Evolutionary conservation across 1,139 yeast genomes (phyloP).

Genomic region (Zhuliangozyma blackwelliae): DNA sequence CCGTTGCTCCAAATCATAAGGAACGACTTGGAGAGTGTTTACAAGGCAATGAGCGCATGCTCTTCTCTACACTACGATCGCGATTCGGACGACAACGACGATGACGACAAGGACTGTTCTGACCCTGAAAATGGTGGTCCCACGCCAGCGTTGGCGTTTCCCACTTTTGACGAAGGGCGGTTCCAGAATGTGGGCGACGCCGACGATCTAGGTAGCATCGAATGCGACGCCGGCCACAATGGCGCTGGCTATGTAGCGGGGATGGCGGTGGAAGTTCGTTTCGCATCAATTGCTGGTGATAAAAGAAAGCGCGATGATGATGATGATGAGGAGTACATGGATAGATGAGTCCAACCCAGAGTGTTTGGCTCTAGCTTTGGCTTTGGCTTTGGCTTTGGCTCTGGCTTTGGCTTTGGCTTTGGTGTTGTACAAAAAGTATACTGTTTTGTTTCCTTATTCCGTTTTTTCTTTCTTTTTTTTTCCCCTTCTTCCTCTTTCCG

Average conservation of each 20-base stretch:
- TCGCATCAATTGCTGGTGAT: constrained; percentile 33
- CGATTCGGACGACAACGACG: constrained; percentile 18
- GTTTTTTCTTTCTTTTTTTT: too few species aligned
- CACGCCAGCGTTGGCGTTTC: too few species aligned
- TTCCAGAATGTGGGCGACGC: constrained; percentile 31
- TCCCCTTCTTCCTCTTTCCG: too few species aligned
- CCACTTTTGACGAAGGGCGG: constrained; percentile 1
- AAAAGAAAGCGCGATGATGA: constrained; percentile 22
- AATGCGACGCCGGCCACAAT: constrained; percentile 11
- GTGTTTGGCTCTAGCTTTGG: too few species aligned
- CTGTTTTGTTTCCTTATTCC: too few species aligned
- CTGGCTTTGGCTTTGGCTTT: too few species aligned
- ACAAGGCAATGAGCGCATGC: constrained; percentile 35
- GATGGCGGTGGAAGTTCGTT: constrained; percentile 44
- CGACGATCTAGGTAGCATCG: constrained; percentile 39
- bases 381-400: too few species aligned
- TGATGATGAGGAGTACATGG: neutral
- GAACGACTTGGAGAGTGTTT: constrained; percentile 18
- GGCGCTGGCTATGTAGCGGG: constrained; percentile 26
- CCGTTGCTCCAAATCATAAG: constrained; percentile 9
- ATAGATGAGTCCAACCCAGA: too few species aligned
- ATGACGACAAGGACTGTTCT: constrained; percentile 8
- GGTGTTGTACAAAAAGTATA: too few species aligned
- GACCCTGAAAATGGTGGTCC: too few species aligned
- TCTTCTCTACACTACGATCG: constrained; percentile 36